Evolutionary conservation across 371 early-diverging fungal species (phyloP).

Genomic region (Gilbertella persicaria): DNA sequence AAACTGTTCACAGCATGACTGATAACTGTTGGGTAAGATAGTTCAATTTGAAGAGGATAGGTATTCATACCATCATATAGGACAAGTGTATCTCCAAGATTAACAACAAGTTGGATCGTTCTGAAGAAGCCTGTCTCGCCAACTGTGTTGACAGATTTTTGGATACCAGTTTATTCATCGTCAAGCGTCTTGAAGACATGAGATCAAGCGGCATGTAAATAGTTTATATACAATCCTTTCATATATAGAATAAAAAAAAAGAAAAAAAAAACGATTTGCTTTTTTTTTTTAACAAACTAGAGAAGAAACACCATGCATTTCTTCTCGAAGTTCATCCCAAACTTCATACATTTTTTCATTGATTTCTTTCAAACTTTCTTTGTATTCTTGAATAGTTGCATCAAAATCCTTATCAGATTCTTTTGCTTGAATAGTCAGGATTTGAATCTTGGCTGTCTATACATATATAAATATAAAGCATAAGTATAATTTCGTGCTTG

Average conservation of each 20-base stretch:
- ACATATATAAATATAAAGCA: background rate
- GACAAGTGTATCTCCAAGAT: constrained; percentile 78
- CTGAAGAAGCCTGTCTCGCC: constrained; percentile 71
- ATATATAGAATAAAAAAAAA: background rate
- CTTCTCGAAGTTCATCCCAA: constrained; percentile 48
- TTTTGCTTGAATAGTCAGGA: constrained; percentile 37
- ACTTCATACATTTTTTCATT: constrained; percentile 34
- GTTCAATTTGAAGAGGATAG: no score
- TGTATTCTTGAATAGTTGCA: constrained; percentile 28
- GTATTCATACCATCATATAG: constrained; percentile 1
- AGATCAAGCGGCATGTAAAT: constrained; percentile 37
- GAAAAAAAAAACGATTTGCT: background rate
- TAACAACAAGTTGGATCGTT: constrained; percentile 65
- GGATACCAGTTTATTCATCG: constrained; percentile 72
- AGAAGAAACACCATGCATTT: constrained; percentile 33
- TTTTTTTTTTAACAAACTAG: constrained; percentile 18
- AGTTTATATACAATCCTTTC: background rate
- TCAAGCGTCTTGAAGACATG: constrained; percentile 64
- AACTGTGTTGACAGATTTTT: constrained; percentile 86
- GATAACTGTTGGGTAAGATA: constrained; percentile 73
- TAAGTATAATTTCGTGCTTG: background rate
- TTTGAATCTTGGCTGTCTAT: constrained; percentile 42
- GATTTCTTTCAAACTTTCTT: constrained; percentile 20
- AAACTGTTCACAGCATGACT: constrained; percentile 70
- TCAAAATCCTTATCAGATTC: constrained; percentile 47